A percentile compares a stretch with the other conserved stretches of the same genome.
Evolutionary conservation across 768 basidiomycete species (phyloP).

Genomic region (Jaapia argillacea): DNA sequence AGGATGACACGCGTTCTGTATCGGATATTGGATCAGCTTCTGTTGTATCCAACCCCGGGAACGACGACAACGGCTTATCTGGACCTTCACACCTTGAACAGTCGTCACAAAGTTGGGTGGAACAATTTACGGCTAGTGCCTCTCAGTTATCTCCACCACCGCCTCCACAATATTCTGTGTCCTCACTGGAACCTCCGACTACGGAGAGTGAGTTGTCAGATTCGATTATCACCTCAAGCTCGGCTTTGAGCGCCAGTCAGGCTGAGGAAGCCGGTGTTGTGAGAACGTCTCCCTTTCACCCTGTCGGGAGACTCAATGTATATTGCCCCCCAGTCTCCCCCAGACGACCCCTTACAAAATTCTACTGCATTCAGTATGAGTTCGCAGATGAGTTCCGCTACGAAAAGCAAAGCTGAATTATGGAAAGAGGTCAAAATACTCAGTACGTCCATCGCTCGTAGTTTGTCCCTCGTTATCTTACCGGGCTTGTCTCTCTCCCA

Average conservation of each 20-base stretch:
- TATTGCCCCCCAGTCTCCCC: constrained; percentile 18
- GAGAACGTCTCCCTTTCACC: constrained; percentile 8
- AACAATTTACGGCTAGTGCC: constrained; percentile 27
- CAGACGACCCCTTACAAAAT: constrained; percentile 4
- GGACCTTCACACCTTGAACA: constrained; percentile 19
- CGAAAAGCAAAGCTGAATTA: constrained; percentile 65
- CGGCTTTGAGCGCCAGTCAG: constrained; percentile 18
- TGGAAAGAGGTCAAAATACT: constrained; percentile 93
- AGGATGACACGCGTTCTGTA: constrained; percentile 29
- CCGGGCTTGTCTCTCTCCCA: constrained; percentile 18
- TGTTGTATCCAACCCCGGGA: constrained; percentile 27
- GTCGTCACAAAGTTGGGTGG: constrained; percentile 34
- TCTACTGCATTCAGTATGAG: constrained; percentile 12
- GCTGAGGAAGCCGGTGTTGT: constrained; percentile 11
- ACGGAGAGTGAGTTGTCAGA: constrained; percentile 23
- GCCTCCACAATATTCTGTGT: constrained; percentile 4
- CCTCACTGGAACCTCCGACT: no score
- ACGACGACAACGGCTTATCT: no score
- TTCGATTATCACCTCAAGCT: constrained; percentile 28
- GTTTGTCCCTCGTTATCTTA: neutral
- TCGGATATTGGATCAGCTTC: constrained; percentile 34
- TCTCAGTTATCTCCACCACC: constrained; percentile 10
- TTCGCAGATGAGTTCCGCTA: constrained; percentile 12
- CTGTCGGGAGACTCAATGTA: neutral
- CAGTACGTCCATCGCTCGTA: constrained; percentile 29